These are phyloP conservation scores for Leccinum solheimii DNA, from an alignment of 1,284 basidiomycete genomes.

Conservation along the genomic window DNA sequence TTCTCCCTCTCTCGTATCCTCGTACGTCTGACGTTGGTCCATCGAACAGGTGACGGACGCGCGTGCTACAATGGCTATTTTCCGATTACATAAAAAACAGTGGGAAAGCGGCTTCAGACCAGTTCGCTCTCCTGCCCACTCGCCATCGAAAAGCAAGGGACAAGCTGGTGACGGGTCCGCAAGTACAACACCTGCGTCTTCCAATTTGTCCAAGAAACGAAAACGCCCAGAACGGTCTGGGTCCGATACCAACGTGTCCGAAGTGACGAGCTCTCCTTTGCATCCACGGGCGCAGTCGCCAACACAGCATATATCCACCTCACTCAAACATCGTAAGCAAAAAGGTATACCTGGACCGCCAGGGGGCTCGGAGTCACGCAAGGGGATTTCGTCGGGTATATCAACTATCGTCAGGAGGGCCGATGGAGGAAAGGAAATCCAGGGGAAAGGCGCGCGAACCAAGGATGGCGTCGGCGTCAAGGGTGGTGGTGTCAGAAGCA, in stretches of 20 bases:
- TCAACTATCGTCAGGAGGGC: conserved; percentile 54
- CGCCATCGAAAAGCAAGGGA: not conserved
- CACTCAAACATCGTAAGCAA: not conserved
- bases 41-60: conserved; percentile 81
- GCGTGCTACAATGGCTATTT: conserved; percentile 94
- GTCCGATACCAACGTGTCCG: conserved; percentile 1
- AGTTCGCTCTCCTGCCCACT: not conserved
- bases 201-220: conserved; percentile 24
- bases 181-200: not conserved
- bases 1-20: not conserved
- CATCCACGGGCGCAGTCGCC: not conserved
- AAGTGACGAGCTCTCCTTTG: not conserved
- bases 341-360: conserved; percentile 15
- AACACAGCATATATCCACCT: not conserved
- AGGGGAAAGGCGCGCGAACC: not conserved
- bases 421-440: conserved; percentile 18
- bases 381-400: conserved; percentile 72
- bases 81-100: conserved; percentile 79
- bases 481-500: not conserved
- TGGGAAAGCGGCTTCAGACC: conserved; percentile 70
- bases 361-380: conserved; percentile 39
- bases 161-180: not conserved
- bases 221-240: conserved; percentile 13
- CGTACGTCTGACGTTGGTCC: conserved; percentile 3
- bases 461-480: not conserved